phyloP scores from a whole-genome alignment of 371 early-diverging fungal genomes.

The Haplosporangium sp. region DNA sequence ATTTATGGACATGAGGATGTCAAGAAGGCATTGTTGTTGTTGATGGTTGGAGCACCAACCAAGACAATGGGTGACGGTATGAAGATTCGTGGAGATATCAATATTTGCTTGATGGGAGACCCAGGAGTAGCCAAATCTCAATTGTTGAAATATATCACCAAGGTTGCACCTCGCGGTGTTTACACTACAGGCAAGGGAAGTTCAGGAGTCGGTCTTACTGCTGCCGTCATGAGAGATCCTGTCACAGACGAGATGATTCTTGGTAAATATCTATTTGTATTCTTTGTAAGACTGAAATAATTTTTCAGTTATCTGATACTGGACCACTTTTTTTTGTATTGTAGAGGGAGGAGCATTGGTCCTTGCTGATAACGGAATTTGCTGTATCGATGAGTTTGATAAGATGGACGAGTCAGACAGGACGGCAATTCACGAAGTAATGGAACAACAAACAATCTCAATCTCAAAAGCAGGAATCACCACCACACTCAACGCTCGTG shows the following conservation, averaged over 20 bases:
- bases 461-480: slow-evolving; percentile 96
- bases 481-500: slow-evolving; percentile 92
- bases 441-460: slow-evolving; percentile 97
- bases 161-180: slow-evolving; percentile 91
- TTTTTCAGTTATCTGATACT: too few species aligned
- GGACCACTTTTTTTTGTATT: background rate
- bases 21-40: slow-evolving; percentile 91
- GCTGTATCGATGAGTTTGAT: slow-evolving; percentile 97
- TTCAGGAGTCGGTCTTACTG: slow-evolving; percentile 97
- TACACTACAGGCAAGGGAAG: slow-evolving; percentile 94
- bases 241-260: slow-evolving; percentile 91
- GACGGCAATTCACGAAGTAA: slow-evolving; percentile 94
- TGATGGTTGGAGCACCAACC: slow-evolving; percentile 91
- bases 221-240: slow-evolving; percentile 88
- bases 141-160: slow-evolving; percentile 87
- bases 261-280: slow-evolving; percentile 52
- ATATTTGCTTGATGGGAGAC: slow-evolving; percentile 98
- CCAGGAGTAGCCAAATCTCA: slow-evolving; percentile 98
- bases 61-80: slow-evolving; percentile 91
- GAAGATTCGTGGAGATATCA: slow-evolving; percentile 96
- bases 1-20: slow-evolving; percentile 98
- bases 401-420: slow-evolving; percentile 94
- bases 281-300: background rate
- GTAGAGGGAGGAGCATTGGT: slow-evolving; percentile 93
- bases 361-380: slow-evolving; percentile 92